Evolutionary conservation across 495 filamentous ascomycete genomes (phyloP), one percentile per base, ranked within the genome.

Genomic region (Lindgomyces ingoldianus): DNA sequence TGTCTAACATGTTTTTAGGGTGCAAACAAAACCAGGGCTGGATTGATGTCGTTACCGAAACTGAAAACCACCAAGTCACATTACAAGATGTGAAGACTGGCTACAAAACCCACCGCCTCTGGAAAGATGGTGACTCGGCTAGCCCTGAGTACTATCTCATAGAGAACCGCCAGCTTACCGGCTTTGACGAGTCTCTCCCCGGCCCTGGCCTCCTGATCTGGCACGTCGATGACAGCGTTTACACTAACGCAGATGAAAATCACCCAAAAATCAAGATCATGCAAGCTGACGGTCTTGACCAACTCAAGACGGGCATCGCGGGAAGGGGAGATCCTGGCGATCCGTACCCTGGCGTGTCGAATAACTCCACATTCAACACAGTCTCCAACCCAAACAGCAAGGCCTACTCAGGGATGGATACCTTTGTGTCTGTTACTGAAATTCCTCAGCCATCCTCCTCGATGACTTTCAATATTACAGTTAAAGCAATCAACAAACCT

Each of bases 391-490:
- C 64, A 10, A 62, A 62, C 42, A 62, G 57, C 42, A 56, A 60
- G 22, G 24, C 57, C 8, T 67, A 67, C 41, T 21, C 64, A 9
- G 57, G 57, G 12, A 45, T 9, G 9, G 64, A 67, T 39, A 67
- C 57, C 1, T 67, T 26, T 26, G 64, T 67, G 11, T 67, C 64
- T 14, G 52, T 67, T 4, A 67, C 64, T 6, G 45, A 45, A 19
- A 57, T 67, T 24, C 49, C 64, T 3, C 25, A 4, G 9, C 18
- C 64, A 4, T 29, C 64, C 22, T 4, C 57, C 0, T 56, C 36
- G 1, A 67, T 67, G 57, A 67, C 49, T 8, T 62, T 67, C 42
- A 51, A 62, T 41, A 62, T 67, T 19, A 67, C 64, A 2, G 64
- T 67, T 26, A 57, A 67, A 26, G 39, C 64, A 1, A 39, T 57